phyloP scores from a whole-genome alignment of 2,329 filamentous ascomycete genomes.

The Botrytis hyacinthi region DNA sequence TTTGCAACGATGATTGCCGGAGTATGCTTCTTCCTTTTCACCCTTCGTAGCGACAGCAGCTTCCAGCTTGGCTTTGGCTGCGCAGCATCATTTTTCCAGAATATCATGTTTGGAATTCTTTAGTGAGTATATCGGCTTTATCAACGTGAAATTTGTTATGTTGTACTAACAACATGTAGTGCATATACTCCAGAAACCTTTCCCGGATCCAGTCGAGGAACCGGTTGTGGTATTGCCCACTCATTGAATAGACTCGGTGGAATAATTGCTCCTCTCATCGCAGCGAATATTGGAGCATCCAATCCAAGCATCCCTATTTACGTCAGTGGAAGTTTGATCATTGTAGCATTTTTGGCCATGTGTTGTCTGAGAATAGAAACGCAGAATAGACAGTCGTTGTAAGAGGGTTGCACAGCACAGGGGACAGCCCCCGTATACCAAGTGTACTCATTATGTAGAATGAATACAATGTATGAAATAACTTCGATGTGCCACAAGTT shows the following conservation, averaged over 20 bases:
- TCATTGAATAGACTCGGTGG: constrained; percentile 69
- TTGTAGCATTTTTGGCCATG: constrained; percentile 59
- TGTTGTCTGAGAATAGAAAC: constrained; percentile 63
- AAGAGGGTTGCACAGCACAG: constrained; percentile 6
- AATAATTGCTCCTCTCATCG: constrained; percentile 66
- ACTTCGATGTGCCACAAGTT: not conserved
- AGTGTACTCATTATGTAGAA: not conserved
- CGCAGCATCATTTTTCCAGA: constrained; percentile 69
- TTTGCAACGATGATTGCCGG: constrained; percentile 65
- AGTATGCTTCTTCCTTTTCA: constrained; percentile 68
- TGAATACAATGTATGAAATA: not conserved
- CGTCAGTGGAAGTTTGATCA: constrained; percentile 54
- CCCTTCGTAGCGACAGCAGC: constrained; percentile 53
- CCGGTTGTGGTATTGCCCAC: constrained; percentile 69
- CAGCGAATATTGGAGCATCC: constrained; percentile 46
- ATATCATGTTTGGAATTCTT: constrained; percentile 74
- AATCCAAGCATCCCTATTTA: constrained; percentile 58
- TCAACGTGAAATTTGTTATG: not conserved
- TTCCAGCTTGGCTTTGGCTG: constrained; percentile 65
- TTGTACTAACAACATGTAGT: constrained; percentile 21
- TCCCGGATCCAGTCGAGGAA: constrained; percentile 68
- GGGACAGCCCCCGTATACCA: not conserved
- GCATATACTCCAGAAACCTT: constrained; percentile 77
- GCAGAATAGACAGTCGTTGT: constrained; percentile 57
- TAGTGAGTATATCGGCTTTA: constrained; percentile 44